Conservation (phyloP, 257 asterid genomes). For the Solanum pennellii region DNA sequence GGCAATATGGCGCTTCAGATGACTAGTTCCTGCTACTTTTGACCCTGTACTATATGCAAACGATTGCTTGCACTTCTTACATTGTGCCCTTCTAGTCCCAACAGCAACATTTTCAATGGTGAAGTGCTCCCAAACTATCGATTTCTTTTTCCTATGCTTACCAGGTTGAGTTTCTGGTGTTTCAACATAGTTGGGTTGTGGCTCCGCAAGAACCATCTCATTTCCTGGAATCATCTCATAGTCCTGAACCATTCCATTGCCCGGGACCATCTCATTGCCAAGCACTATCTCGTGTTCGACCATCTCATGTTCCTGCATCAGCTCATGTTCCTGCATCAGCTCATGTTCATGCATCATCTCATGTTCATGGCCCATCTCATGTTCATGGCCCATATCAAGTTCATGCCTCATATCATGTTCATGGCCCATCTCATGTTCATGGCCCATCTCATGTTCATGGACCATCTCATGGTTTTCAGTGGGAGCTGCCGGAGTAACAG, state of each 20-base stretch:
- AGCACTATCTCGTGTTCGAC: neutral
- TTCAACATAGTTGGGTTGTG: slow-evolving; percentile 26
- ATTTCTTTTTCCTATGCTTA: slow-evolving; percentile 82
- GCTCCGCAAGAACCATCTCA: slow-evolving; percentile 38
- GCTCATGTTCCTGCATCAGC: neutral
- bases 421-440: neutral
- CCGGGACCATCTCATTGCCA: neutral
- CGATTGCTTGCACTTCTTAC: slow-evolving; percentile 96
- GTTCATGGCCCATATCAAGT: neutral
- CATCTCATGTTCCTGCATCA: neutral
- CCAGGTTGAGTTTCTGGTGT: slow-evolving; percentile 18
- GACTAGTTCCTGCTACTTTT: slow-evolving; percentile 96
- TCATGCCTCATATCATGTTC: neutral
- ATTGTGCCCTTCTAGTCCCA: slow-evolving; percentile 81
- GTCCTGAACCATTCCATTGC: neutral
- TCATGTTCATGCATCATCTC: neutral
- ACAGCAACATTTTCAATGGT: slow-evolving; percentile 68
- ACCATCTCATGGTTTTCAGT: neutral
- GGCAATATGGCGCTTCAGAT: slow-evolving; percentile 93
- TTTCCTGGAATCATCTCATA: neutral
- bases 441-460: neutral
- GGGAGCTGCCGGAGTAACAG: neutral
- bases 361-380: neutral
- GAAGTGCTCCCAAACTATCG: slow-evolving; percentile 96
- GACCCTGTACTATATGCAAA: slow-evolving; percentile 95